phyloP scores from a whole-genome alignment of 352 stramenopile genomes.

The Phytophthora constricta region DNA sequence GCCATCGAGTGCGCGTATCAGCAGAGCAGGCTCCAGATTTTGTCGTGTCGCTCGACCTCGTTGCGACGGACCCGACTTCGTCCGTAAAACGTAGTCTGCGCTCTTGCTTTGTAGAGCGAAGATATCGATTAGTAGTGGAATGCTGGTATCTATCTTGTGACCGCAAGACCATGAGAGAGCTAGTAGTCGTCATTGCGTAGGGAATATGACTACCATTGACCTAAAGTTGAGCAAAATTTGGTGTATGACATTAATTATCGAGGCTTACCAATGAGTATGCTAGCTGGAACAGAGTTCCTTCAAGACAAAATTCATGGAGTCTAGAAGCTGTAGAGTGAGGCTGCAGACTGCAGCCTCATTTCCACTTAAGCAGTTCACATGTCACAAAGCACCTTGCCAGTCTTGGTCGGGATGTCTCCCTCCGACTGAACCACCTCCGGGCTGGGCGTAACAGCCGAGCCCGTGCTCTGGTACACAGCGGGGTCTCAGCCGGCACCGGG shows the following conservation, averaged over 20 bases:
- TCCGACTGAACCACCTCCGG: not conserved
- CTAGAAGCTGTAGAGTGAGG: not conserved
- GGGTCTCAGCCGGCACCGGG: not conserved
- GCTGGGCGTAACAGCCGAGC: not conserved
- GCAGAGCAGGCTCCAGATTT: slow-evolving; percentile 1
- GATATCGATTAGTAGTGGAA: slow-evolving; percentile 6
- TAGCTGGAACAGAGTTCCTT: too few species aligned
- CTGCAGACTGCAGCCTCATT: not conserved
- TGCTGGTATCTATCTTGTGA: not conserved
- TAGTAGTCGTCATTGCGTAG: slow-evolving; percentile 14
- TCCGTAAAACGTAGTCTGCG: slow-evolving; percentile 1
- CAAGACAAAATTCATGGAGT: not conserved
- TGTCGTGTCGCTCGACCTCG: slow-evolving; percentile 10
- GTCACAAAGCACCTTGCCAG: not conserved
- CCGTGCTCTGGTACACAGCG: not conserved
- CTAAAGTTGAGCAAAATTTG: too few species aligned
- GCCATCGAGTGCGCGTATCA: slow-evolving; percentile 10
- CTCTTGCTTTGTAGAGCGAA: slow-evolving; percentile 18
- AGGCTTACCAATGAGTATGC: too few species aligned
- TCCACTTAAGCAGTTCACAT: not conserved
- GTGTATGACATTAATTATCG: too few species aligned
- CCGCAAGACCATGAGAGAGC: not conserved
- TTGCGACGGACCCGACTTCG: not conserved
- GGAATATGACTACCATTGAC: too few species aligned
- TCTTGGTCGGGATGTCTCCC: not conserved